Conservation (phyloP, 2,329 filamentous ascomycete species). For the Magnaporthiopsis rhizophila region DNA sequence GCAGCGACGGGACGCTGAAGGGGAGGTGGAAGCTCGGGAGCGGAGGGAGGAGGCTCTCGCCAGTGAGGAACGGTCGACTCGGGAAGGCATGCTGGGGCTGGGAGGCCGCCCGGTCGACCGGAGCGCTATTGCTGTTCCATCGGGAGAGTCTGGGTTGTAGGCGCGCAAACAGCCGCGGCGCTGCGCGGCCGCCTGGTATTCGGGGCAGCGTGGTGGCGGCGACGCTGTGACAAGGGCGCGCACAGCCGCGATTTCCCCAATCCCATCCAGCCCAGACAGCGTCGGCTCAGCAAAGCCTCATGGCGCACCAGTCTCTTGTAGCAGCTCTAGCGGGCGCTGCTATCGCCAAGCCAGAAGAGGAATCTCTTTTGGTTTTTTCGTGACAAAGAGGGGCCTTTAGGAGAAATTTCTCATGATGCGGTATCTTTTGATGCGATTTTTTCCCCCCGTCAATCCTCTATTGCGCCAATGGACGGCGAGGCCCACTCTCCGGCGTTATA, state of each 20-base stretch:
- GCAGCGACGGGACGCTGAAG: constrained; percentile 14
- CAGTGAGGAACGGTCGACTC: neutral
- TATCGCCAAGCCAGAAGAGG: too few relatives aligned
- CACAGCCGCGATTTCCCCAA: neutral
- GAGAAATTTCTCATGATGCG: neutral
- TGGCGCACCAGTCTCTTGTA: too few relatives aligned
- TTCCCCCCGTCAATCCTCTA: neutral
- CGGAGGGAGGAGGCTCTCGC: constrained; percentile 1
- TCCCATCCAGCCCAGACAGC: constrained; percentile 12
- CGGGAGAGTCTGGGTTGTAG: constrained; percentile 27
- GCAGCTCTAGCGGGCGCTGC: too few relatives aligned
- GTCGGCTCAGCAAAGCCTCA: too few relatives aligned
- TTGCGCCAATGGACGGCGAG: neutral
- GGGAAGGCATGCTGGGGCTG: constrained; percentile 8
- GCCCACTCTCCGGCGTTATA: neutral
- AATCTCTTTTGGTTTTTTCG: neutral
- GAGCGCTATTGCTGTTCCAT: constrained; percentile 32
- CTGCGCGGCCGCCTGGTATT: constrained; percentile 28
- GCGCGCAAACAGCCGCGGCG: constrained; percentile 33
- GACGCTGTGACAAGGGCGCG: neutral
- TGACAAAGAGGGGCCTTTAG: neutral
- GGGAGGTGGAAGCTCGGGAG: constrained; percentile 14
- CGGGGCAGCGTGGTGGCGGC: constrained; percentile 33
- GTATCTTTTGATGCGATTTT: neutral
- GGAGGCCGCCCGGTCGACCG: constrained; percentile 31